phyloP scores from a whole-genome alignment of 768 basidiomycete species.

The Cystofilobasidium ferigula region DNA sequence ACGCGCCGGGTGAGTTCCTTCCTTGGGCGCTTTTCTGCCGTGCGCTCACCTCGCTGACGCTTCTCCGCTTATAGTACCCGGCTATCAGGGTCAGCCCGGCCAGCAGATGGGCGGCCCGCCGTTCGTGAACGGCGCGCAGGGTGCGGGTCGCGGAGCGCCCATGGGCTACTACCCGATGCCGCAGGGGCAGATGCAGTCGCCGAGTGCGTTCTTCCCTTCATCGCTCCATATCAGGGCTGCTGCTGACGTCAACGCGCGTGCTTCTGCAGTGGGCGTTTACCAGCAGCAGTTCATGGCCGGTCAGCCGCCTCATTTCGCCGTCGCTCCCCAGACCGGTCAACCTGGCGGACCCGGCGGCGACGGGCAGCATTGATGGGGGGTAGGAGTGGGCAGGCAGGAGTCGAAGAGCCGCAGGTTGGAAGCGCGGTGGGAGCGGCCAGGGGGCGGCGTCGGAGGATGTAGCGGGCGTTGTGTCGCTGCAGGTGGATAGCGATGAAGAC shows the following conservation, averaged over 20 bases:
- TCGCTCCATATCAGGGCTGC: too few relatives aligned
- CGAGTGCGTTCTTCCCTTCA: constrained; percentile 9
- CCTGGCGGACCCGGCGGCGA: background rate
- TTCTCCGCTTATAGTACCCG: background rate
- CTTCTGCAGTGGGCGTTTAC: constrained; percentile 14
- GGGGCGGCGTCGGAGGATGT: too few relatives aligned
- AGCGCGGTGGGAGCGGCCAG: too few relatives aligned
- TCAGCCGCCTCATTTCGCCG: background rate
- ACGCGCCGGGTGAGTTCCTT: background rate
- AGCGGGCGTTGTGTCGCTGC: too few relatives aligned
- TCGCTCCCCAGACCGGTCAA: background rate
- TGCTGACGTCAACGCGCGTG: too few relatives aligned
- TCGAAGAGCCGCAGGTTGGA: too few relatives aligned
- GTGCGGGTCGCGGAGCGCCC: background rate
- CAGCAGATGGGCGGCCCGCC: background rate
- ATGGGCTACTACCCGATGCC: constrained; percentile 8
- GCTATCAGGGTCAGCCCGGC: background rate
- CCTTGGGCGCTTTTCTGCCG: background rate
- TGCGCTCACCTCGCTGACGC: background rate
- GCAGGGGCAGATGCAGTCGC: constrained; percentile 12
- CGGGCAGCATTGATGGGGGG: background rate
- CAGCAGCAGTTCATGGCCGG: constrained; percentile 6
- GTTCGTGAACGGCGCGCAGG: background rate
- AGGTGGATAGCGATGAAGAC: too few relatives aligned
- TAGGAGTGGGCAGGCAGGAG: too few relatives aligned